Base-by-base conservation (phyloP, 192 early-diverging fungal genomes). In the Mortierella alpina region DNA sequence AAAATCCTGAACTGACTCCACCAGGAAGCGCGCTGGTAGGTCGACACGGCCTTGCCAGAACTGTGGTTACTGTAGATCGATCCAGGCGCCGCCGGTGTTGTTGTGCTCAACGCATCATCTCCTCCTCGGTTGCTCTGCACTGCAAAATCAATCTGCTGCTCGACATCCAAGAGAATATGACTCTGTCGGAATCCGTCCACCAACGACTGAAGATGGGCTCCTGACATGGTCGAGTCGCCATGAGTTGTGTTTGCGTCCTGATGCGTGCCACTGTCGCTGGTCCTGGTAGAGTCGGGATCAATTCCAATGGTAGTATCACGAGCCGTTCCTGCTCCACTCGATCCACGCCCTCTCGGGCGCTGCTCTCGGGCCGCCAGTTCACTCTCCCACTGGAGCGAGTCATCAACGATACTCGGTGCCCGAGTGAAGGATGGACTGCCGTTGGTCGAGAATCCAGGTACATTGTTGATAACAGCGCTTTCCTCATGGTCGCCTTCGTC, bases 1-100 rank as follows among this genome's bases (percentile, higher is more conserved):
- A 96, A 82, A 66, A 96, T 92, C 49, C 74, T 82, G 84, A 95
- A 92, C 69, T 95, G 94, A 2, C 87, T 90, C 57, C 78, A 85
- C 70, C 86, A 86, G 4, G 85, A 82, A 1, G 93, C 86, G 2
- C 92, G 82, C 48, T 70, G 74, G 65, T 88, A 85, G 1, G 86
- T 82, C 13, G 78, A 81, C 0, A 88, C 59, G 0, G 72, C 59
- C 42, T 58, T 76, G 49, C 59, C 72, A 53, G 46, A 18, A 57
- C 42, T 56, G n/a, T 41, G 14, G 52, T 56, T 70, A 44, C 60
- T 44, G 56, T 74, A 48, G 44, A 77, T 52, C 39, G 75, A 79
- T 64, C 63, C 47, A 13, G 65, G 31, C 1, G 60, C 31, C 4
- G 31, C 31, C 31, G 31, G 31, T 5, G 20, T 53, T n/a, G 58